These are phyloP conservation scores for Gossypium mustelinum DNA, from an alignment of 345 rosid species.

Conservation along the genomic window DNA sequence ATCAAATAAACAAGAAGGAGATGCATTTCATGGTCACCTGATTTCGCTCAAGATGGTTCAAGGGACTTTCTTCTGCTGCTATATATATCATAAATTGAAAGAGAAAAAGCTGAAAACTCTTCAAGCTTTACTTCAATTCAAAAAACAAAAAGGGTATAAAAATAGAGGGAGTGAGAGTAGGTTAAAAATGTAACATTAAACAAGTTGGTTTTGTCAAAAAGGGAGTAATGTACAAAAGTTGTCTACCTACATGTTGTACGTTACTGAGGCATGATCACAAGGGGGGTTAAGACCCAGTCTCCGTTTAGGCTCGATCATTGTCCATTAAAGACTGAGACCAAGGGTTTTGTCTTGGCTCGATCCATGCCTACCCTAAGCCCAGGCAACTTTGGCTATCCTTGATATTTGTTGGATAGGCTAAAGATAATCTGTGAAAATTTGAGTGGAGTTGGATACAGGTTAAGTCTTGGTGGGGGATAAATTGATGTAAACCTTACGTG, in stretches of 20 bases:
- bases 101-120: not conserved
- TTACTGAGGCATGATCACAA: slow-evolving; percentile 29
- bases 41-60: not conserved
- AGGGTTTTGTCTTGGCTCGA: slow-evolving; percentile 40
- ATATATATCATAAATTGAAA: not conserved
- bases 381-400: slow-evolving; percentile 20
- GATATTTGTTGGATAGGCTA: slow-evolving; percentile 15
- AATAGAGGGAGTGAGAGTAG: not conserved
- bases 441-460: slow-evolving; percentile 16
- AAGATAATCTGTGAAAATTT: slow-evolving; percentile 14
- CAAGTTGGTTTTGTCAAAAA: slow-evolving; percentile 3
- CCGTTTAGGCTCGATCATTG: slow-evolving; percentile 37
- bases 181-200: not conserved
- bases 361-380: slow-evolving; percentile 22
- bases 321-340: slow-evolving; percentile 39
- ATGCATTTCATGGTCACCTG: not conserved
- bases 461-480: slow-evolving; percentile 22
- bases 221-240: not conserved
- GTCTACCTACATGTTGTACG: slow-evolving; percentile 15
- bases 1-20: not conserved
- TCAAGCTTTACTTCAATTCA: not conserved
- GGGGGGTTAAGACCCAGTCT: slow-evolving; percentile 20
- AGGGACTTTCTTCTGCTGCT: slow-evolving; percentile 6
- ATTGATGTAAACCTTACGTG: slow-evolving; percentile 40
- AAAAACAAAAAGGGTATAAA: not conserved